Base-by-base conservation (phyloP, 352 stramenopile species). In the Pythium dissotocum region DNA sequence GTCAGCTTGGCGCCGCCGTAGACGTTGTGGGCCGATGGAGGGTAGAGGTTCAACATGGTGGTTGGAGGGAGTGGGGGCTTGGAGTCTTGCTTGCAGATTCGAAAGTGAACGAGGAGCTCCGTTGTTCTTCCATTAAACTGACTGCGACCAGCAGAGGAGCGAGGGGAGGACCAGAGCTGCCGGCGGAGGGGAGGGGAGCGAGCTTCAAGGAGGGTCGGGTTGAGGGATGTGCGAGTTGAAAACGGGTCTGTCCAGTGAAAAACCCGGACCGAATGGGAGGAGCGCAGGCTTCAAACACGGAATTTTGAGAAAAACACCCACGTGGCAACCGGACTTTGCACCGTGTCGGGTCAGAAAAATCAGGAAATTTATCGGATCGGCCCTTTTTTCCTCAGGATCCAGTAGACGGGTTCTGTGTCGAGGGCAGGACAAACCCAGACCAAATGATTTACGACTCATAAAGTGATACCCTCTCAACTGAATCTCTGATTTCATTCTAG, bases 31-130 rank as follows among this genome's bases (percentile, higher is more conserved):
- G 81, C 82, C 4, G 82, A 81, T 52, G 81, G 79, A 38, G 86
- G 82, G 73, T 94, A 94, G 56, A 93, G 78, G 76, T 90, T 88
- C 51, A 92, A 71, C 85, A 90, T 91, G 16, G n/a, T 77, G 55
- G 32, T 13, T 28, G n/a, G 53, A 54, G 35, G 52, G 14, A 46
- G 24, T 48, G 59, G 63, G 28, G 36, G 30, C 35, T 65, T 63
- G 36, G 24, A 46, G 35, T 48, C 28, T 44, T 28, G 48, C 33
- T 36, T 64, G 67, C 21, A 66, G 70, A 77, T 80, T 77, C 67
- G 63, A 44, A 67, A 80, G 65, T 78, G 73, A 57, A 21, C 54
- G 16, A 49, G 49, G 44, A 33, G 65, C 24, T 49, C 40, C 4
- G 5, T 9, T 18, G 40, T 49, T 49, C 14, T 49, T 21, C 14